phyloP scores from a whole-genome alignment of 768 basidiomycete genomes.

The Pisolithus marmoratus region DNA sequence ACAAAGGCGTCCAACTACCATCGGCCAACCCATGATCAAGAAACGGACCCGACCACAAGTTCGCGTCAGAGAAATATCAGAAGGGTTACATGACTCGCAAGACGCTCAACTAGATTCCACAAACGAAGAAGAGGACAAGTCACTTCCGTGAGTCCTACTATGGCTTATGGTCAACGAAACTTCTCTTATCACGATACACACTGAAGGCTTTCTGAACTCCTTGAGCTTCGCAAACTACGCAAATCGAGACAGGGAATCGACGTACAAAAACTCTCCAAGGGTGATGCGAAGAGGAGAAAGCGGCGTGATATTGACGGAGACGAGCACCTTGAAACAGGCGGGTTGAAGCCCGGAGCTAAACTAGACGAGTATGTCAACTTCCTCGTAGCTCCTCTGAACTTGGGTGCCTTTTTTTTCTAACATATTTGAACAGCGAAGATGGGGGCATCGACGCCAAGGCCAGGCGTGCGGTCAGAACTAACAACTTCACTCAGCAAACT shows the following conservation, averaged over 20 bases:
- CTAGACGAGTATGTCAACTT: constrained; percentile 43
- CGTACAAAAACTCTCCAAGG: constrained; percentile 74
- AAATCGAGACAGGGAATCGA: constrained; percentile 81
- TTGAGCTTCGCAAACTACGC: constrained; percentile 76
- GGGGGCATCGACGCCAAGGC: constrained; percentile 67
- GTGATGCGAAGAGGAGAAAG: constrained; percentile 71
- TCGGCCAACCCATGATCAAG: constrained; percentile 54
- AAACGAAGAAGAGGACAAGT: constrained; percentile 32
- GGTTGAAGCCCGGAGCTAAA: constrained; percentile 50
- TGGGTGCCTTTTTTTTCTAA: background rate
- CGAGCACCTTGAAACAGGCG: constrained; percentile 29
- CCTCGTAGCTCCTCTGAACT: background rate
- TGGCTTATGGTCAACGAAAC: background rate
- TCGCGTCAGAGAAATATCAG: constrained; percentile 46
- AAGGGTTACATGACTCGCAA: constrained; percentile 19
- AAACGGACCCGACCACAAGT: constrained; percentile 66
- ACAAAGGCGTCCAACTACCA: too few species aligned
- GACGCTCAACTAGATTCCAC: constrained; percentile 16
- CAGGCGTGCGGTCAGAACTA: constrained; percentile 67
- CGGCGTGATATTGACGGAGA: constrained; percentile 41
- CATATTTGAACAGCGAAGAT: constrained; percentile 39
- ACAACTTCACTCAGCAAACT: constrained; percentile 97
- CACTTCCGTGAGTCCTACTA: constrained; percentile 44
- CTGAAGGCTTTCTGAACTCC: constrained; percentile 64
- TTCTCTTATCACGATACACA: constrained; percentile 19